phyloP scores from a whole-genome alignment of 176 grass and related monocot species.

The Guadua angustifolia region DNA sequence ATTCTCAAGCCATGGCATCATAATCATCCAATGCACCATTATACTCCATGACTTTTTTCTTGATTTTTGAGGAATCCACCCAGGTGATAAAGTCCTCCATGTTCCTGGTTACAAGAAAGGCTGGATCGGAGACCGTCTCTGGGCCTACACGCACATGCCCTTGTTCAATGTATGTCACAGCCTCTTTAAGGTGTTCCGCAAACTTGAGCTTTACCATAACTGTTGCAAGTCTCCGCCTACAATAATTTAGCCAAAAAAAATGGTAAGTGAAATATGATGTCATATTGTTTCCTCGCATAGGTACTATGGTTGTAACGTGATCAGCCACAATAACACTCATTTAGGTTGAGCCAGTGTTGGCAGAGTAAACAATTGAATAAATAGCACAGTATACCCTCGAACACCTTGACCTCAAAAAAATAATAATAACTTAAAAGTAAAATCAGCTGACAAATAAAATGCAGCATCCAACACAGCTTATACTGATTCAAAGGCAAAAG shows the following conservation, averaged over 20 bases:
- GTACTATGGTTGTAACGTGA: background rate
- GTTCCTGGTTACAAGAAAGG: slow-evolving; percentile 92
- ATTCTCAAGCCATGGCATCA: slow-evolving; percentile 62
- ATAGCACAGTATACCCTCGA: background rate
- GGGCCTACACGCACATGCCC: slow-evolving; percentile 81
- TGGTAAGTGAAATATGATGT: background rate
- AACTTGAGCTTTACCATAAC: slow-evolving; percentile 86
- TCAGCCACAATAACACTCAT: background rate
- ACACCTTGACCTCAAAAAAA: background rate
- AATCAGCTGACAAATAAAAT: background rate
- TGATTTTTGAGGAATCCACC: slow-evolving; percentile 93
- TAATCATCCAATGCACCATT: slow-evolving; percentile 76
- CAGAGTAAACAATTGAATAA: background rate
- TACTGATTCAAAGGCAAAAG: background rate
- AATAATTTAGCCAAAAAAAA: background rate
- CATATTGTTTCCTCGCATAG: background rate
- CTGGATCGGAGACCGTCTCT: slow-evolving; percentile 72
- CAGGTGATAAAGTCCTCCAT: slow-evolving; percentile 96
- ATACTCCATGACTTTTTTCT: slow-evolving; percentile 62
- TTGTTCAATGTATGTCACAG: slow-evolving; percentile 87
- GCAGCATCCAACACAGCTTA: background rate
- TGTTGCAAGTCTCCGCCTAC: slow-evolving; percentile 71
- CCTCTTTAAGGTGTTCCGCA: slow-evolving; percentile 85
- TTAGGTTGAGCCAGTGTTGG: background rate
- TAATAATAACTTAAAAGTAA: background rate